Evolutionary conservation across 2,329 filamentous ascomycete genomes (phyloP), one percentile per base, ranked within the genome.

Genomic region (Curvularia lunata): DNA sequence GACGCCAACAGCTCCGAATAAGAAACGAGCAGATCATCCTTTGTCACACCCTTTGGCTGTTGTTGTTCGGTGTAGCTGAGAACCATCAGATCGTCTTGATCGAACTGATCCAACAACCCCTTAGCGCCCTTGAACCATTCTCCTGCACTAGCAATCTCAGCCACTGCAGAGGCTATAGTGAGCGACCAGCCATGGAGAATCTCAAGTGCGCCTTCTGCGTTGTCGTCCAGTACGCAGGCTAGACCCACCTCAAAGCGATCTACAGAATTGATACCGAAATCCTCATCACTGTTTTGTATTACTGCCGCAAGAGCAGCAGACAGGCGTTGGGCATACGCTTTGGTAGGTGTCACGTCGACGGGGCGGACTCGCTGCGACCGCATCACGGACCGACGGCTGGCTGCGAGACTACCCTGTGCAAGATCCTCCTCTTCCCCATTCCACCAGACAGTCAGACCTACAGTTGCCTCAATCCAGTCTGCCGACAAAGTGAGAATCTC

Each of bases 371-470:
- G 78, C 30, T 77, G 76, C 19, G 72, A 72, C 46, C 67, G 73
- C 58, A 72, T 74, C 50, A 80, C 60, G 12, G 78, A 78, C 34
- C 77, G 79, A 53, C 80, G 78, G 57, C 77, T 81, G n/a, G 74
- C 76, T 49, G 76, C 76, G 30, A 83, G 73, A 62, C 76, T 81
- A 50, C 75, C 78, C 37, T 76, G 70, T 1, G 75, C 63, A 27
- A 77, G 64, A 1, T 80, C 78, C 13, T 82, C 80, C 9, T 88
- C 84, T 58, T 87, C 85, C 59, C 95, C 91, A 71, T 96, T 89
- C 92, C 93, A 97, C 94, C 94, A 98, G 5, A 90, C 88, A 30
- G 93, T 88, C 48, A 98, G 80, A 1, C 89, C 91, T 58, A 97
- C 79, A 0, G 89, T 90, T 0, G 92, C 93, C 79, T 98, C 94